Conservation (phyloP, 228 moss, liverwort and hornwort species). For the Sphagnum magellanicum region DNA sequence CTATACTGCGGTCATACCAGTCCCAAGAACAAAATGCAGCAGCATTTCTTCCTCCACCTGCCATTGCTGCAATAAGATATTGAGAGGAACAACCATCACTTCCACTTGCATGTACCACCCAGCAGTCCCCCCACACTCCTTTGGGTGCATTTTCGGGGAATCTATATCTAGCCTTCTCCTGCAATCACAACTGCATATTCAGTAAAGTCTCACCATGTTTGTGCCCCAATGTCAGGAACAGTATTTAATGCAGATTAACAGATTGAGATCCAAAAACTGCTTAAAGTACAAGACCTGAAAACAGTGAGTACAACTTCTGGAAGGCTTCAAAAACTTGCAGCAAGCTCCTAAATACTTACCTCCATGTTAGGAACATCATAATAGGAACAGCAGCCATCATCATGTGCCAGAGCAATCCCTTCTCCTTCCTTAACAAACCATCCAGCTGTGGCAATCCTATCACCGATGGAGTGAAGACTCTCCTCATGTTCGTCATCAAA, state of each 20-base stretch:
- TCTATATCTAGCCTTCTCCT: slow-evolving; percentile 71
- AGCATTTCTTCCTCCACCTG: slow-evolving; percentile 51
- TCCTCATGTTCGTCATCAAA: slow-evolving; percentile 26
- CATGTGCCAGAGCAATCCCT: slow-evolving; percentile 77
- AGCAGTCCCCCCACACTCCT: slow-evolving; percentile 86
- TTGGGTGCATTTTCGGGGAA: slow-evolving; percentile 29
- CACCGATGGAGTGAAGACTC: slow-evolving; percentile 47
- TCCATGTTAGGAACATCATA: slow-evolving; percentile 91
- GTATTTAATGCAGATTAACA: too few species aligned
- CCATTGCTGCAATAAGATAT: slow-evolving; percentile 80
- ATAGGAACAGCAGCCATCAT: slow-evolving; percentile 76
- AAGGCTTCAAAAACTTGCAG: too few species aligned
- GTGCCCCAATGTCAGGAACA: too few species aligned
- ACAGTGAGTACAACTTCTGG: too few species aligned
- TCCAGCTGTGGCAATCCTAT: slow-evolving; percentile 65
- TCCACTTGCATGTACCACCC: slow-evolving; percentile 83
- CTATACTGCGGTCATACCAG: slow-evolving; percentile 66
- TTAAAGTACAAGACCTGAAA: too few species aligned
- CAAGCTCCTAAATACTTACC: slow-evolving; percentile 22
- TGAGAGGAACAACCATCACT: slow-evolving; percentile 76
- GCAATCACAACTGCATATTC: slow-evolving; percentile 1
- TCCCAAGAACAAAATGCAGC: slow-evolving; percentile 88
- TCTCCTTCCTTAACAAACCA: slow-evolving; percentile 94
- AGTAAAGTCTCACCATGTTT: too few species aligned
- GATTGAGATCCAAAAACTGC: too few species aligned